Evolutionary conservation across 2,329 filamentous ascomycete genomes (phyloP).

Genomic region (Pseudocercospora pini-densiflorae): DNA sequence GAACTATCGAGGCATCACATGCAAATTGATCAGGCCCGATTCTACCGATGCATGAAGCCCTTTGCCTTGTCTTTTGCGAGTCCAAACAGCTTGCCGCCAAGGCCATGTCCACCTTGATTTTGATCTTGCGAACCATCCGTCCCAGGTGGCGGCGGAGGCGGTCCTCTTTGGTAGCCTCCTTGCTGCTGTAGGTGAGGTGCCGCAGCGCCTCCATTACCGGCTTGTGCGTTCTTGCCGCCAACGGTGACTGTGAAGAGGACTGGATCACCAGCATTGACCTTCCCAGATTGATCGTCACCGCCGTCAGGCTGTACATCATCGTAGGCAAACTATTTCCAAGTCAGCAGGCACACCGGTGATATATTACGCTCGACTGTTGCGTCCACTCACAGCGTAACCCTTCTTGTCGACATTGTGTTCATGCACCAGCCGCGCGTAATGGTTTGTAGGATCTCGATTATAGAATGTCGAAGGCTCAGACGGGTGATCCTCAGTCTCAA

Average conservation of each 20-base stretch:
- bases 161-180: conserved; percentile 20
- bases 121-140: conserved; percentile 4
- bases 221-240: conserved; percentile 25
- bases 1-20: conserved; percentile 8
- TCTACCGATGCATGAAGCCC: conserved; percentile 6
- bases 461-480: conserved; percentile 42
- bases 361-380: conserved; percentile 34
- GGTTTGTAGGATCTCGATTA: conserved; percentile 49
- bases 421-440: conserved; percentile 67
- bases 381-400: conserved; percentile 58
- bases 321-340: conserved; percentile 64
- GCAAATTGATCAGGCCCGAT: not conserved
- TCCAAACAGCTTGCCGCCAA: conserved; percentile 12
- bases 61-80: conserved; percentile 10
- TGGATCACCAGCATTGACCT: conserved; percentile 54
- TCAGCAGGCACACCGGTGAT: conserved; percentile 42
- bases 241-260: conserved; percentile 43
- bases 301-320: conserved; percentile 69
- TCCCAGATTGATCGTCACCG: conserved; percentile 60
- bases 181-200: conserved; percentile 14
- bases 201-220: conserved; percentile 8
- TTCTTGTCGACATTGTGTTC: conserved; percentile 61
- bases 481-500: conserved; percentile 50
- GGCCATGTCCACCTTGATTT: not conserved
- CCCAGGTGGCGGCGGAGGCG: conserved; percentile 25